Evolutionary conservation across 2,329 filamentous ascomycete species (phyloP), one percentile per base, ranked within the genome.

Genomic region (Fusarium brevicatenulatum): DNA sequence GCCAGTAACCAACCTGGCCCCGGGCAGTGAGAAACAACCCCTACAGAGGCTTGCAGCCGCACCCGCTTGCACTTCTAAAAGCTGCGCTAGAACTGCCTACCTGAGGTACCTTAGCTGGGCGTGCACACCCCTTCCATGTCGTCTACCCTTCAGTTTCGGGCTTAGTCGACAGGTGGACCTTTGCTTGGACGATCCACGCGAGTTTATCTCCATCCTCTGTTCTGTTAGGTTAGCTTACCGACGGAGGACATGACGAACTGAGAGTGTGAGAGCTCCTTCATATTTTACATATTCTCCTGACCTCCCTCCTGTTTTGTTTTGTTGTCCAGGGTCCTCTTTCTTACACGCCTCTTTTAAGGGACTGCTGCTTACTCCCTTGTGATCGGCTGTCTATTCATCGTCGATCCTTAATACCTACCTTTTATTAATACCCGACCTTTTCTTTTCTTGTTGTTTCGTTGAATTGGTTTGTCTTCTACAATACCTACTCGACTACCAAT

Each of bases 341-440:
- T 73, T 60, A 55, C 59, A 68, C 63, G 54, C 61, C 63, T 68
- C 32, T 70, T 46, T 54, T 19, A 43, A 42, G 46, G 61, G 59
- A 54, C 34, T 37, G 36, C 37, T 52, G 34, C 46, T 39, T 56
- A 39, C 36, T 58, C 49, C 49, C 53, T 64, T 58, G 23, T 50
- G 49, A 39, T 71, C 52, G 57, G 49, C 69, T 59, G 44, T 61
- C 61, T 59, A 52, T 53, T 63, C 59, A 63, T 54, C 58, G 76
- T 77, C 76, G 57, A 73, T 77, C 73, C 70, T 76, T 78, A 61
- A 61, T 67, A 69, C 37, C 56, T 59, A 68, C 36, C 53, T 63
- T 66, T 74, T 66, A 64, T 74, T 66, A 65, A 61, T 76, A 66
- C 36, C n/a, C n/a, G n/a, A n/a, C n/a, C 57, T 32, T 59, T 64